phyloP scores from a whole-genome alignment of 2,329 filamentous ascomycete genomes.

The Sarocladium strictum region DNA sequence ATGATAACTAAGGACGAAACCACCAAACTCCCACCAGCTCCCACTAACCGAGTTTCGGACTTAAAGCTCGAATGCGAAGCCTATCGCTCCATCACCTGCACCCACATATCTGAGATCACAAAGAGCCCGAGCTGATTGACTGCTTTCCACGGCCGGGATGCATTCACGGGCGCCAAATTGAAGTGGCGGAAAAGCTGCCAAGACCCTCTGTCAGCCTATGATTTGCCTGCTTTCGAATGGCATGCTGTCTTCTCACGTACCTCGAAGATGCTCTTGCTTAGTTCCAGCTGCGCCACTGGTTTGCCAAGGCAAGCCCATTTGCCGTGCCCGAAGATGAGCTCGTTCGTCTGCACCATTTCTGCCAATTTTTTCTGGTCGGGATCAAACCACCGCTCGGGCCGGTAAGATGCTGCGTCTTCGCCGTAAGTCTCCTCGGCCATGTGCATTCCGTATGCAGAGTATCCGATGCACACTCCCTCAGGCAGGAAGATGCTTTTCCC shows the following conservation, averaged over 20 bases:
- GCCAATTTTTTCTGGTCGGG: slow-evolving; percentile 22
- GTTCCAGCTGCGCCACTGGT: slow-evolving; percentile 40
- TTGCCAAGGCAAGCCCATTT: slow-evolving; percentile 40
- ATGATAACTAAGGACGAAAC: not conserved
- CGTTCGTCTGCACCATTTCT: slow-evolving; percentile 31
- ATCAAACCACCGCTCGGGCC: slow-evolving; percentile 12
- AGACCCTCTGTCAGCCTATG: not conserved
- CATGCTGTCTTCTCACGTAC: slow-evolving; percentile 38
- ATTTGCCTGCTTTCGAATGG: slow-evolving; percentile 29
- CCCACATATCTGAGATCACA: slow-evolving; percentile 26
- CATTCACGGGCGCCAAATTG: slow-evolving; percentile 21
- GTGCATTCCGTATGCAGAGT: slow-evolving; percentile 50
- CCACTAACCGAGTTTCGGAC: not conserved
- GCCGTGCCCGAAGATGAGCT: slow-evolving; percentile 40
- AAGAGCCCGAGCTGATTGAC: slow-evolving; percentile 22
- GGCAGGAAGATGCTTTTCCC: slow-evolving; percentile 44
- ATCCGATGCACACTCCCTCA: slow-evolving; percentile 45
- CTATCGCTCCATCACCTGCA: slow-evolving; percentile 21
- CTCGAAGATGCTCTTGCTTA: slow-evolving; percentile 42
- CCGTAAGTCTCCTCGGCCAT: slow-evolving; percentile 36
- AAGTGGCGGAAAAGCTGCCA: slow-evolving; percentile 23
- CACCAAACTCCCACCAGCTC: not conserved
- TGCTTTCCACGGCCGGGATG: slow-evolving; percentile 20
- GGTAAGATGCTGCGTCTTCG: slow-evolving; percentile 11
- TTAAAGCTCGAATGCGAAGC: not conserved